Conservation (phyloP, 805 yeast genomes). For the Pichia manshurica region DNA sequence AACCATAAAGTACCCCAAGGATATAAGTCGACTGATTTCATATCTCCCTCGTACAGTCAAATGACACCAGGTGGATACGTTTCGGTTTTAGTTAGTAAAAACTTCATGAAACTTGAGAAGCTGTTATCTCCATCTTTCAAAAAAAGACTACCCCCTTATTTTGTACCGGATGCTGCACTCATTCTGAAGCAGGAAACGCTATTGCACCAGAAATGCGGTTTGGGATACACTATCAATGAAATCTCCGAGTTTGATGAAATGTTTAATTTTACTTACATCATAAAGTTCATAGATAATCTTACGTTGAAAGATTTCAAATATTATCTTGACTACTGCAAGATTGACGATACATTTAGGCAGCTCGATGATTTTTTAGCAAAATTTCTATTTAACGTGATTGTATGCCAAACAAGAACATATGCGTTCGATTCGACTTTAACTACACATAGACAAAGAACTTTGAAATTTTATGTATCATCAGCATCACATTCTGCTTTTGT, state of each 20-base stretch:
- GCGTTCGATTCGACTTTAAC: background rate
- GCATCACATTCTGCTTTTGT: background rate
- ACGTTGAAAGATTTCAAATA: background rate
- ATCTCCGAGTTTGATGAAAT: slow-evolving; percentile 8
- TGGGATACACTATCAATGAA: background rate
- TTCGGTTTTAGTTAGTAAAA: slow-evolving; percentile 3
- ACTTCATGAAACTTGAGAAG: slow-evolving; percentile 1
- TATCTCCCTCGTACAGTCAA: slow-evolving; percentile 2
- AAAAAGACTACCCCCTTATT: background rate
- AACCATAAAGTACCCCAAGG: background rate
- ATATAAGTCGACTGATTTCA: background rate
- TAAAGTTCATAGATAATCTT: slow-evolving; percentile 1
- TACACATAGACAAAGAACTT: background rate
- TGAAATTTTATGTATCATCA: slow-evolving; percentile 9
- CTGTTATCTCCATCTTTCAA: background rate
- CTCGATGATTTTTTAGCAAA: background rate
- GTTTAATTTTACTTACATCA: slow-evolving; percentile 2
- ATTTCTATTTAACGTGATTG: slow-evolving; percentile 1
- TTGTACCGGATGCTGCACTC: background rate
- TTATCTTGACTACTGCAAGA: slow-evolving; percentile 5
- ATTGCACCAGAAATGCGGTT: background rate
- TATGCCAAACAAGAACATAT: background rate
- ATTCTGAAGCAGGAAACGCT: no score
- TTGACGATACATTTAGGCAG: background rate
- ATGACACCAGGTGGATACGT: background rate